These are phyloP conservation scores for Amphicarpaea edgeworthii DNA, from an alignment of 306 rosid genomes.

Conservation along the genomic window DNA sequence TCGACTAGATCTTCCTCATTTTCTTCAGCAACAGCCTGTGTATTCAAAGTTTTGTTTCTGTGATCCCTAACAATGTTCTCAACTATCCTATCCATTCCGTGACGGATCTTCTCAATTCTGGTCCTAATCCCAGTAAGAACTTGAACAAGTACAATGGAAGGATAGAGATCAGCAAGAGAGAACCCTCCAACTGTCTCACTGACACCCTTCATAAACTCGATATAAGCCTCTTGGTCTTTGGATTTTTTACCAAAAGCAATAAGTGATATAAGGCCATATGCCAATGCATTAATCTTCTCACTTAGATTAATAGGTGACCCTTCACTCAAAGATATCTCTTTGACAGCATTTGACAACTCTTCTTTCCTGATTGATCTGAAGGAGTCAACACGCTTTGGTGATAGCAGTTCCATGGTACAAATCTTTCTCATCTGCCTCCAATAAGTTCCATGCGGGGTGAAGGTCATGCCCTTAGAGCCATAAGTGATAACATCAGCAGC, in stretches of 20 bases:
- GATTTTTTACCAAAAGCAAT: too few species aligned
- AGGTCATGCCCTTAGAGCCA: constrained; percentile 20
- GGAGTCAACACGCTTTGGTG: constrained; percentile 36
- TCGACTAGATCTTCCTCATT: constrained; percentile 45
- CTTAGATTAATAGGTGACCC: constrained; percentile 38
- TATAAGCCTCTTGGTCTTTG: too few species aligned
- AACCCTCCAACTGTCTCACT: constrained; percentile 4
- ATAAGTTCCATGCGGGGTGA: constrained; percentile 27
- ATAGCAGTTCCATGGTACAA: neutral
- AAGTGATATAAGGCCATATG: too few species aligned
- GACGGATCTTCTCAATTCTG: constrained; percentile 26
- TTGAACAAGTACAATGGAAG: constrained; percentile 41
- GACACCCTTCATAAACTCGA: constrained; percentile 26
- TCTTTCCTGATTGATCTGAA: constrained; percentile 41
- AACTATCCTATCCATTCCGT: constrained; percentile 35
- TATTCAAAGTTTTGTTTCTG: neutral
- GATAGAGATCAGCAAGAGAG: constrained; percentile 43
- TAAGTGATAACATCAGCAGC: constrained; percentile 35
- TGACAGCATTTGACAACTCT: constrained; percentile 7
- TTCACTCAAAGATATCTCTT: constrained; percentile 24
- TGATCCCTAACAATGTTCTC: constrained; percentile 35
- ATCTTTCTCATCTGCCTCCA: constrained; percentile 45
- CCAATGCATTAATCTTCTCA: constrained; percentile 4
- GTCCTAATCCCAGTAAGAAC: constrained; percentile 39
- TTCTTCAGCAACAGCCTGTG: neutral